Percentiles rank a stretch among this genome's conserved stretches.
Conservation (phyloP, 2,329 filamentous ascomycete species). For the Salinomyces thailandicus region DNA sequence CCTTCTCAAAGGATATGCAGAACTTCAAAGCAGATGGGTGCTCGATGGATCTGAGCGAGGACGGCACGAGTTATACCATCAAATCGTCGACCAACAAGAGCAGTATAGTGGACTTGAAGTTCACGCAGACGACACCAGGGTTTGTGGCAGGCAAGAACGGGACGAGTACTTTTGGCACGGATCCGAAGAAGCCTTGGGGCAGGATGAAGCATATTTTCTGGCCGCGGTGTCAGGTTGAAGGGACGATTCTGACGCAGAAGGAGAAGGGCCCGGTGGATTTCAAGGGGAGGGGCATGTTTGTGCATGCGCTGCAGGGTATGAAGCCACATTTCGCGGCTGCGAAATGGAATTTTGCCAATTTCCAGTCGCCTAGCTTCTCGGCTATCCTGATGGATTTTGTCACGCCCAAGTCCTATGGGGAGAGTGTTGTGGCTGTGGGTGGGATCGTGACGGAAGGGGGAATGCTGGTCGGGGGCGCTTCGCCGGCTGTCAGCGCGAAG, state of each 20-base stretch:
- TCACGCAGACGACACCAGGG: conserved; percentile 65
- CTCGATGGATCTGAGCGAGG: conserved; percentile 74
- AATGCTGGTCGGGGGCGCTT: conserved; percentile 61
- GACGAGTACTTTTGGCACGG: conserved; percentile 74
- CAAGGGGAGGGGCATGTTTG: conserved; percentile 67
- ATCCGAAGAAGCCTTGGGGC: conserved; percentile 79
- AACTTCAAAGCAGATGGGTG: conserved; percentile 62
- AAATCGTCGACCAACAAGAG: conserved; percentile 78
- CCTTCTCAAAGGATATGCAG: conserved; percentile 74
- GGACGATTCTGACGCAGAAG: conserved; percentile 65
- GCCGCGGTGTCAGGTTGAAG: conserved; percentile 74
- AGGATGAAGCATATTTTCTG: conserved; percentile 88
- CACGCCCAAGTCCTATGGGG: conserved; percentile 85
- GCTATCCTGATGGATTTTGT: conserved; percentile 93
- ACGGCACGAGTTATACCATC: conserved; percentile 73
- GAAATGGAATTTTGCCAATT: conserved; percentile 87
- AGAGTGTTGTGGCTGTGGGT: conserved; percentile 72
- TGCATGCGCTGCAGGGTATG: conserved; percentile 90
- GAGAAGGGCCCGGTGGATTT: conserved; percentile 74
- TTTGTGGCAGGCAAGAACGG: conserved; percentile 80
- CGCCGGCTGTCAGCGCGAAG: conserved; percentile 51
- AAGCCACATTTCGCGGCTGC: conserved; percentile 93
- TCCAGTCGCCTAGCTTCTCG: conserved; percentile 77
- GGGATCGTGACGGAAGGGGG: conserved; percentile 72
- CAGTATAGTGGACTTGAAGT: conserved; percentile 74